These are phyloP conservation scores for Corchorus olitorius DNA, from an alignment of 345 rosid species.

Conservation along the genomic window DNA sequence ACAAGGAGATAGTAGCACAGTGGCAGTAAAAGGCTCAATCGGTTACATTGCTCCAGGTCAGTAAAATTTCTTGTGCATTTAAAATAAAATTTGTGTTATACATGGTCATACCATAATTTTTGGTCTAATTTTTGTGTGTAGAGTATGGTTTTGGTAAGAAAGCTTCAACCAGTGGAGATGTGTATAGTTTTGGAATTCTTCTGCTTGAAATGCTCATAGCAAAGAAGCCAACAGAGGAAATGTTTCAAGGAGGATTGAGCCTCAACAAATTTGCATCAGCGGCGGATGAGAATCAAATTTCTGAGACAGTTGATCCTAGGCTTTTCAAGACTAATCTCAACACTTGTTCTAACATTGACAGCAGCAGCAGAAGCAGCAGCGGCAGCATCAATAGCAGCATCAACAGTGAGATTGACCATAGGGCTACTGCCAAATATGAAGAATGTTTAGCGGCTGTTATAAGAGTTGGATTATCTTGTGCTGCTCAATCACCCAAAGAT, in stretches of 20 bases:
- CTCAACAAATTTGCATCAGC: constrained; percentile 9
- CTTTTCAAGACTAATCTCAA: not conserved
- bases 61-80: not conserved
- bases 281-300: not conserved
- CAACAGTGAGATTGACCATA: not conserved
- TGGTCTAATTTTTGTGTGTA: not conserved
- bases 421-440: not conserved
- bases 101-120: not conserved
- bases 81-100: not conserved
- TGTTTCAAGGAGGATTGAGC: constrained; percentile 19
- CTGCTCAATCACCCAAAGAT: constrained; percentile 12
- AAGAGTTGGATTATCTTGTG: constrained; percentile 14
- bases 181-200: constrained; percentile 16
- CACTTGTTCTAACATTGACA: not conserved
- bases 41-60: constrained; percentile 51
- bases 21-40: constrained; percentile 41
- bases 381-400: not conserved
- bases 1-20: constrained; percentile 31
- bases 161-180: constrained; percentile 23
- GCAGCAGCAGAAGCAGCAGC: not conserved
- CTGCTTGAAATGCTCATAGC: constrained; percentile 17
- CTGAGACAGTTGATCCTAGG: not conserved
- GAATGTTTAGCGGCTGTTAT: not conserved
- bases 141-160: constrained; percentile 18
- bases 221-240: constrained; percentile 20